Evolutionary conservation across 768 basidiomycete genomes (phyloP).

Genomic region (Suillus brevipes): DNA sequence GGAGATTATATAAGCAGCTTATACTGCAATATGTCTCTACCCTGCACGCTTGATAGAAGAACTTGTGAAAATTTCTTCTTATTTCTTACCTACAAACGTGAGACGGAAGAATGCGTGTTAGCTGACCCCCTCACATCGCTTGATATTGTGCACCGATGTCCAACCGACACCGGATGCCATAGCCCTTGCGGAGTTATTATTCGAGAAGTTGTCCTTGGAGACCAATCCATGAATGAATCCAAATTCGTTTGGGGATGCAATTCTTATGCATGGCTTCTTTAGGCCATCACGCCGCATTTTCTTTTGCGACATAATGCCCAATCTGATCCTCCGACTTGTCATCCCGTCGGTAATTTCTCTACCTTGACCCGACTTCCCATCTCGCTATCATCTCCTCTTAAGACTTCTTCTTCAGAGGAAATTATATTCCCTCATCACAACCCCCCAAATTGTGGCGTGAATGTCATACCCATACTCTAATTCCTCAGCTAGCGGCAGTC

Average conservation of each 20-base stretch:
- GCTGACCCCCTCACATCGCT: constrained; percentile 26
- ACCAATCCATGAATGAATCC: constrained; percentile 10
- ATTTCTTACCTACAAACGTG: constrained; percentile 7
- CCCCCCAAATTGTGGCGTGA: constrained; percentile 11
- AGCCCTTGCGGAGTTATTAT: constrained; percentile 35
- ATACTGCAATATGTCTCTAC: constrained; percentile 1
- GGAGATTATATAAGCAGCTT: constrained; percentile 33
- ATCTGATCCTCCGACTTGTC: constrained; percentile 31
- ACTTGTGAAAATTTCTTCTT: not conserved
- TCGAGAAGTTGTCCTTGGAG: constrained; percentile 33
- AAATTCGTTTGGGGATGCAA: not conserved
- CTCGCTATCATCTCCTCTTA: constrained; percentile 23
- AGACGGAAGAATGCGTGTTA: constrained; percentile 13
- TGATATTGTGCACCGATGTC: constrained; percentile 27
- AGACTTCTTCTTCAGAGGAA: constrained; percentile 25
- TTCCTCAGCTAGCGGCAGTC: constrained; percentile 47
- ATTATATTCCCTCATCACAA: constrained; percentile 25
- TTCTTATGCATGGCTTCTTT: constrained; percentile 28
- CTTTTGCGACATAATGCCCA: constrained; percentile 24
- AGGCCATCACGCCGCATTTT: constrained; percentile 31
- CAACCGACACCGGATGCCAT: constrained; percentile 20
- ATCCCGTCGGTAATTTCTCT: constrained; percentile 30
- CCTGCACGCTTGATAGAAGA: constrained; percentile 5
- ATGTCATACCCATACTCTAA: constrained; percentile 55
- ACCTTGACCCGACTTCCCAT: constrained; percentile 29